These are phyloP conservation scores for Pythium sp. DNA, from an alignment of 352 stramenopile genomes.

Conservation along the genomic window DNA sequence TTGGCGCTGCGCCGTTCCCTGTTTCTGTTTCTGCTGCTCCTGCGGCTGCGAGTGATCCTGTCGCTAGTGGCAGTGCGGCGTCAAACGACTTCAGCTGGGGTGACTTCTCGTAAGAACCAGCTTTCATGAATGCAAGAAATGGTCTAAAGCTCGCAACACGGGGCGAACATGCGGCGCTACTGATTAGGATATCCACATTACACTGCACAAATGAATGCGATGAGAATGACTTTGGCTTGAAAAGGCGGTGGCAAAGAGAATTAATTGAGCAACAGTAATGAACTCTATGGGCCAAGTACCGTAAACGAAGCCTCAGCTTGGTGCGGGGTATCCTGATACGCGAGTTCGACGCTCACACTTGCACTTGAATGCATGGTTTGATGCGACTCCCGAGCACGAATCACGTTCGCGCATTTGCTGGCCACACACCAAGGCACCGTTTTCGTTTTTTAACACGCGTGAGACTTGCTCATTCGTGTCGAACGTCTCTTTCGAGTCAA, in stretches of 20 bases:
- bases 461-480: neutral
- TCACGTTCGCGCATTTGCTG: neutral
- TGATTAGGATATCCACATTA: neutral
- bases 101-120: slow-evolving; percentile 9
- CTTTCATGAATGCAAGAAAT: neutral
- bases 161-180: neutral
- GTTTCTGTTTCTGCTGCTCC: neutral
- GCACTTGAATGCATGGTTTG: neutral
- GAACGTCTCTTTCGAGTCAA: neutral
- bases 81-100: slow-evolving; percentile 13
- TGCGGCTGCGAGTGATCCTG: neutral
- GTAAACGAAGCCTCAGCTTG: too few species aligned
- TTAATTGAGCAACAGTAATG: too few species aligned
- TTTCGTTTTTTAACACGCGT: neutral
- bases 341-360: too few species aligned
- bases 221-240: too few species aligned
- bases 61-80: neutral
- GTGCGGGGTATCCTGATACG: too few species aligned
- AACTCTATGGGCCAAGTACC: too few species aligned
- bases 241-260: too few species aligned
- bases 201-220: too few species aligned
- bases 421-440: too few species aligned
- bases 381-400: neutral
- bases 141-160: neutral
- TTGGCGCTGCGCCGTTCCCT: neutral